These are phyloP conservation scores for Mollisia scopiformis DNA, from an alignment of 2,329 filamentous ascomycete species.

Conservation along the genomic window DNA sequence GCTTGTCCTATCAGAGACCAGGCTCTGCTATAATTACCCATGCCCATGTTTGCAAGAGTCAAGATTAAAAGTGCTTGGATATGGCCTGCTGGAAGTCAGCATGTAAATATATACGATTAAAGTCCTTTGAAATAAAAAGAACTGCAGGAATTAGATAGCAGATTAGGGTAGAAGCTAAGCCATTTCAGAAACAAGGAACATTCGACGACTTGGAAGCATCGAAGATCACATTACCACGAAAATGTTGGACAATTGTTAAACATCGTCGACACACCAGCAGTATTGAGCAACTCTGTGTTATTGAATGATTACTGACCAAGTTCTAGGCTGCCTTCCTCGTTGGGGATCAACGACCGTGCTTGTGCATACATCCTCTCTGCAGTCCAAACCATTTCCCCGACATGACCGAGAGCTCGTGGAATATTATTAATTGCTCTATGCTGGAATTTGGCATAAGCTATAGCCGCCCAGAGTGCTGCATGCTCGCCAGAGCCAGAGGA, in stretches of 20 bases:
- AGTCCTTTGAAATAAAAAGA: not conserved
- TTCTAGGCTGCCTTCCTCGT: slow-evolving; percentile 51
- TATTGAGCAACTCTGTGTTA: too few species aligned
- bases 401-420: slow-evolving; percentile 26
- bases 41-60: slow-evolving; percentile 64
- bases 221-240: too few species aligned
- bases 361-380: slow-evolving; percentile 51
- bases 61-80: slow-evolving; percentile 61
- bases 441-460: slow-evolving; percentile 61
- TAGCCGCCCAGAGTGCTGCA: slow-evolving; percentile 61
- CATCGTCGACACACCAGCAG: too few species aligned
- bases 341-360: slow-evolving; percentile 52
- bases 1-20: slow-evolving; percentile 69
- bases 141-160: too few species aligned
- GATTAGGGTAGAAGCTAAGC: too few species aligned
- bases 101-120: not conserved
- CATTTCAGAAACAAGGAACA: too few species aligned
- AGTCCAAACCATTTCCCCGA: slow-evolving; percentile 27
- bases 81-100: slow-evolving; percentile 39
- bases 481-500: slow-evolving; percentile 43
- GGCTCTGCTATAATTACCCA: slow-evolving; percentile 57
- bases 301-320: slow-evolving; percentile 32
- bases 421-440: slow-evolving; percentile 35
- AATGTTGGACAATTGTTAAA: too few species aligned
- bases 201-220: too few species aligned